Percentiles rank a stretch among this genome's conserved stretches.
Conservation (phyloP, 2,329 filamentous ascomycete genomes). For the Beauveria medogensis region DNA sequence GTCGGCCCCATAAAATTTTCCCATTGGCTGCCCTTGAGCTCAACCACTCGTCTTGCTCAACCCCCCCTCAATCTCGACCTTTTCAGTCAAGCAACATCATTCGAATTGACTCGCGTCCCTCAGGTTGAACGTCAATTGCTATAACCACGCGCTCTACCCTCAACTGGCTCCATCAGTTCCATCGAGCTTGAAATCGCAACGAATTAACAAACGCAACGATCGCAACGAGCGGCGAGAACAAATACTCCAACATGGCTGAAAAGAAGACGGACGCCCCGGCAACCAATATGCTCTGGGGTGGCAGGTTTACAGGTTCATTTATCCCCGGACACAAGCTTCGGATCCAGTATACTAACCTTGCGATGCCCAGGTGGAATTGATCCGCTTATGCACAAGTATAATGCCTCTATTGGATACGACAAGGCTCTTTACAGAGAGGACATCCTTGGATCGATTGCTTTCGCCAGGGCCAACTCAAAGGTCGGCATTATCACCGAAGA, state of each 20-base stretch:
- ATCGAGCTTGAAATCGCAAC: slow-evolving; percentile 15
- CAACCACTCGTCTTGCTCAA: slow-evolving; percentile 6
- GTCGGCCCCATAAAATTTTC: background rate
- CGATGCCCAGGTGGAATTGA: slow-evolving; percentile 60
- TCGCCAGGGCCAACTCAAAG: slow-evolving; percentile 71
- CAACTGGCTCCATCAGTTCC: slow-evolving; percentile 15
- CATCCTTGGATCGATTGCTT: slow-evolving; percentile 73
- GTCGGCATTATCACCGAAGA: slow-evolving; percentile 62
- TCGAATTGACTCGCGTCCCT: slow-evolving; percentile 15
- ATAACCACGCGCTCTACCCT: slow-evolving; percentile 12
- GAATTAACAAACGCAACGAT: slow-evolving; percentile 8
- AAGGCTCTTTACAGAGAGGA: slow-evolving; percentile 72
- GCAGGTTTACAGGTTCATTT: slow-evolving; percentile 41
- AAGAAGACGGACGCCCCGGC: slow-evolving; percentile 22
- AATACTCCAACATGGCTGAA: slow-evolving; percentile 15
- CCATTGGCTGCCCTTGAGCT: background rate
- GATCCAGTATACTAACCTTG: slow-evolving; percentile 22
- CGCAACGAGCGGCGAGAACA: slow-evolving; percentile 2
- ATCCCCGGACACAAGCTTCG: slow-evolving; percentile 17
- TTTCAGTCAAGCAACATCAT: slow-evolving; percentile 9
- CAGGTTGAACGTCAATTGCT: slow-evolving; percentile 14
- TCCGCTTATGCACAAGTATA: slow-evolving; percentile 80
- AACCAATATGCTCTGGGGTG: slow-evolving; percentile 33
- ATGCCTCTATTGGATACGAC: slow-evolving; percentile 70
- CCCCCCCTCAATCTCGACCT: slow-evolving; percentile 13